Conservation (phyloP, 257 asterid genomes). For the Ilex aquifolium region DNA sequence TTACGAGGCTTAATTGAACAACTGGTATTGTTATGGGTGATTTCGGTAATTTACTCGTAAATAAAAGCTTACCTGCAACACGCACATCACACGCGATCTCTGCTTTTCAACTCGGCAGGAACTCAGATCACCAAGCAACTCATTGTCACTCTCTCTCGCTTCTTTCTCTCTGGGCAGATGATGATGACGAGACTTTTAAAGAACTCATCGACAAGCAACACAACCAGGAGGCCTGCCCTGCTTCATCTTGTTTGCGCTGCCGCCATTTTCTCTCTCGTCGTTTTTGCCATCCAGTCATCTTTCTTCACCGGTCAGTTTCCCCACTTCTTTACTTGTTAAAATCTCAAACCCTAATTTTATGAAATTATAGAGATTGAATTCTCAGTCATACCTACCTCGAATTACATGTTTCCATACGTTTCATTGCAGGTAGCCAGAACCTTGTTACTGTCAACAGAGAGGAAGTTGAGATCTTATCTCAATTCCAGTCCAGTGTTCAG, state of each 20-base stretch:
- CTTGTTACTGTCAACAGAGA: constrained; percentile 15
- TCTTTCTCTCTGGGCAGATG: not conserved
- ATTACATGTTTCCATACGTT: not conserved
- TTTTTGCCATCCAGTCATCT: constrained; percentile 57
- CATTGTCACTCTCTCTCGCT: too few relatives aligned
- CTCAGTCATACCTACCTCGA: too few relatives aligned
- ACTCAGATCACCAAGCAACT: too few relatives aligned
- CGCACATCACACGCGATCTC: too few relatives aligned
- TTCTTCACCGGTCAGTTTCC: constrained; percentile 36
- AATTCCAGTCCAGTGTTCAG: constrained; percentile 68
- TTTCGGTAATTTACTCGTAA: too few relatives aligned
- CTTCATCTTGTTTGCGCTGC: constrained; percentile 63
- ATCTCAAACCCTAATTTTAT: not conserved
- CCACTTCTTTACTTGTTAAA: too few relatives aligned
- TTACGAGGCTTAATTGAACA: too few relatives aligned
- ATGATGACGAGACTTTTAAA: constrained; percentile 31
- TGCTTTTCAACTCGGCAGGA: too few relatives aligned
- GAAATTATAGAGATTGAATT: too few relatives aligned
- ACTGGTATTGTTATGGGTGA: too few relatives aligned
- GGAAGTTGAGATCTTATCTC: constrained; percentile 47
- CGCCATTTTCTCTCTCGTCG: constrained; percentile 57
- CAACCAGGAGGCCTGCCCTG: constrained; percentile 40
- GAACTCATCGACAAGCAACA: constrained; percentile 12
- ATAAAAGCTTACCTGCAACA: too few relatives aligned
- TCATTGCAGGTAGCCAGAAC: constrained; percentile 34